Evolutionary conservation across 75 land plant species (phyloP), one percentile per base, ranked within the genome.

Genomic region (Isoetes taiwanensis): DNA sequence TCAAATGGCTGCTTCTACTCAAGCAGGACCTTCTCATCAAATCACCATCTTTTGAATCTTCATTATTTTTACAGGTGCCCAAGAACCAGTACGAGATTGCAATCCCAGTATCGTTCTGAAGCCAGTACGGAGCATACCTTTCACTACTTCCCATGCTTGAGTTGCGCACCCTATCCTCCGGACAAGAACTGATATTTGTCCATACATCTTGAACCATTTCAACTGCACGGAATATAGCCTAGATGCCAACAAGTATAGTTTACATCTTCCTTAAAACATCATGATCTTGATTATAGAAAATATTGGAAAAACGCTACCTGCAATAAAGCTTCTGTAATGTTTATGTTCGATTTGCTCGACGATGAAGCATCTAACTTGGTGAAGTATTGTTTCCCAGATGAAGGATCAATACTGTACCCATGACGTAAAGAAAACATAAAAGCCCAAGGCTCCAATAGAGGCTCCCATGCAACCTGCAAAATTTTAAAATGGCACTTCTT

Each of bases 381-480:
- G 11, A 42, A n/a, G 16, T 64, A 30, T 38, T 41, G 42, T n/a
- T 30, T 53, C 48, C 42, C 60, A 28, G 67, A 25, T 3, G 66
- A 42, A 55, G 52, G 42, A 58, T 28, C 58, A 2, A n/a, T 25
- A 9, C 57, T 74, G 43, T 66, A 34, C 10, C 58, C 57, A 29
- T 57, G 63, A 10, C 17, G 28, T 32, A 88, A 31, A 0, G 24
- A 46, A 28, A 80, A 52, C 56, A 69, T 61, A 41, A 94, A 72
- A 40, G 52, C 62, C 83, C 97, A 84, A 19, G 90, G 96, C 63
- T 94, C 99, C 28, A 94, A 30, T 59, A 89, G 77, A 31, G 99
- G 96, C 74, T 94, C 99, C 96, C 96, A 94, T 37, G 73, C 60
- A 34, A 89, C 96, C 99, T 94, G 65, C 16, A 69, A 57, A 2